phyloP scores from a whole-genome alignment of 352 stramenopile species.

The Blastocystis sp. region DNA sequence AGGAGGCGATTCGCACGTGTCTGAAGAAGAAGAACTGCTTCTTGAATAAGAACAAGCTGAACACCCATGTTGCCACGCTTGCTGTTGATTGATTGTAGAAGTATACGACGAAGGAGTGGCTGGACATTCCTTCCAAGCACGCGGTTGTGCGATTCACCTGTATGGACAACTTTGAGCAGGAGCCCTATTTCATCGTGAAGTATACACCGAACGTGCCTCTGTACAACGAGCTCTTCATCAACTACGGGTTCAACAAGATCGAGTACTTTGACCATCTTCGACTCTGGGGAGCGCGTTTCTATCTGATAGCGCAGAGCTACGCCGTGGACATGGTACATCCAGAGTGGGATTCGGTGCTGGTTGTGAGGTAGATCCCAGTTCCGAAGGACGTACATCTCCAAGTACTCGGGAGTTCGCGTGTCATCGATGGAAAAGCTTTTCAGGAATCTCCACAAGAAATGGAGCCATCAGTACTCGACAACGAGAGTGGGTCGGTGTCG shows the following conservation, averaged over 20 bases:
- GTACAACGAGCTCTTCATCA: conserved; percentile 45
- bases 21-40: neutral
- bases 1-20: neutral
- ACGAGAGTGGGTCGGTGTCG: conserved; percentile 19
- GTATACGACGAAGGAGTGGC: conserved; percentile 18
- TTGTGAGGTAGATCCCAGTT: neutral
- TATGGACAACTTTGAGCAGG: conserved; percentile 17
- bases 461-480: neutral
- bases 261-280: conserved; percentile 54
- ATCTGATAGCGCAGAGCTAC: conserved; percentile 41
- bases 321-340: conserved; percentile 45
- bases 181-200: conserved; percentile 52
- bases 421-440: conserved; percentile 19
- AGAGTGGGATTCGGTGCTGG: neutral
- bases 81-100: neutral
- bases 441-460: neutral
- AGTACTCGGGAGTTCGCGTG: neutral
- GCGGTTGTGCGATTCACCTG: neutral
- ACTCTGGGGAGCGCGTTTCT: neutral
- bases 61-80: neutral
- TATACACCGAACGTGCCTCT: conserved; percentile 16
- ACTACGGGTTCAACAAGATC: conserved; percentile 58
- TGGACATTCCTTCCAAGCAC: neutral
- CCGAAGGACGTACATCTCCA: neutral
- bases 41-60: neutral